Base-by-base conservation (phyloP, 176 grass and related monocot genomes). In the Triticum dicoccoides region DNA sequence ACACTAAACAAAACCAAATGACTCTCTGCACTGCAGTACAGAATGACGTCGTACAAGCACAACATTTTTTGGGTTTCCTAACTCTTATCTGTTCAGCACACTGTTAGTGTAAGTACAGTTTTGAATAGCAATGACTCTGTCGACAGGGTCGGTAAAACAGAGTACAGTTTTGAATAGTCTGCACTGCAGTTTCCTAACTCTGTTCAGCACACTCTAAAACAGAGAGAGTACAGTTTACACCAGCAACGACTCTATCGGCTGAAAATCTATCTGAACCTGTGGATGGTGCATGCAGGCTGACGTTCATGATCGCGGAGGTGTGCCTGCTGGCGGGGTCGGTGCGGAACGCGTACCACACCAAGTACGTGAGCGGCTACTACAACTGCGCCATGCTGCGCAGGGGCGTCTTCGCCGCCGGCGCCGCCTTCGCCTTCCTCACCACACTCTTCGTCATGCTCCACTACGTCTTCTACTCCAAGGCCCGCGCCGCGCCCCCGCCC, bases 381-480 rank as follows among this genome's bases (percentile, higher is more conserved):
- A 1, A 51, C 4, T 98, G 96, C 82, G 73, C 83, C 10, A 92
- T 81, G 65, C 84, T 98, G 30, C 85, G 93, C 67, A 98, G 94
- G 86, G 96, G 96, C 15, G 96, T 98, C 38, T 98, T 98, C 77
- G 91, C 72, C 59, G 96, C 93, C 76, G 96, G 87, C 13, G 96
- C 96, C 63, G 89, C 96, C 73, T 98, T 95, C 90, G 76, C 92
- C 73, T 90, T 95, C 83, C 94, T 95, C 84, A 93, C 96, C 59
- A 81, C 85, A 9, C 85, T 93, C 81, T 80, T 98, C 41, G 8
- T 69, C 49, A 83, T 92, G 88, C 85, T 95, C 9, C 86, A 93
- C 89, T 92, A 93, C 89, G 6, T 92, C 83, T 91, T 87, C 88
- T 98, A 84, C 75, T 76, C 91, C 64, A 95, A 80, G 77, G 77